Percentiles rank a stretch among this genome's conserved stretches.
Conservation (phyloP, 257 asterid genomes). For the Ajuga chamaepitys region DNA sequence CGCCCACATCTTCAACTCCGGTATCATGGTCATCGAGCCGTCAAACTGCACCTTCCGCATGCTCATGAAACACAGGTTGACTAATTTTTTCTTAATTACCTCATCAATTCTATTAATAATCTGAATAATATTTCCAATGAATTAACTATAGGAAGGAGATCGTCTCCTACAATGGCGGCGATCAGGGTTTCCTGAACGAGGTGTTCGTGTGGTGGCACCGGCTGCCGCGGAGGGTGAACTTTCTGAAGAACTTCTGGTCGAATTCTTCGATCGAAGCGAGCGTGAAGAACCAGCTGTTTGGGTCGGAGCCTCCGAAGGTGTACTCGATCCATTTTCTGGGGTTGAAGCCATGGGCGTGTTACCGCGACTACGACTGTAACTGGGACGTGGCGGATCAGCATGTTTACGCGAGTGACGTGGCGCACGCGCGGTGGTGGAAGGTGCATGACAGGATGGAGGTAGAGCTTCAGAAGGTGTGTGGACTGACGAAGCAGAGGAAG, state of each 20-base stretch:
- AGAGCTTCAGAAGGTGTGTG: conserved; percentile 44
- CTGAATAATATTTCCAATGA: too few relatives aligned
- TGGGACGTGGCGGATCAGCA: conserved; percentile 53
- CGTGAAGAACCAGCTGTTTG: conserved; percentile 59
- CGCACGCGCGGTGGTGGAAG: conserved; percentile 71
- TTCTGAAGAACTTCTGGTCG: conserved; percentile 78
- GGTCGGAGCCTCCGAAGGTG: conserved; percentile 63
- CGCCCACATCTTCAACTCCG: conserved; percentile 69
- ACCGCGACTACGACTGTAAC: conserved; percentile 82
- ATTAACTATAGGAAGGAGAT: conserved; percentile 40
- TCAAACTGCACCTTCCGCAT: conserved; percentile 67
- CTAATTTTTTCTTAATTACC: too few relatives aligned
- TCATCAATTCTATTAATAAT: too few relatives aligned
- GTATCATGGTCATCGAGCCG: conserved; percentile 82
- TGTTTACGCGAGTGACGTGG: conserved; percentile 69
- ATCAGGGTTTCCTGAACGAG: conserved; percentile 79
- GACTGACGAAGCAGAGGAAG: conserved; percentile 44
- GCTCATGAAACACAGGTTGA: conserved; percentile 51
- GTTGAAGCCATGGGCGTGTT: conserved; percentile 78
- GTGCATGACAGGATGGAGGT: conserved; percentile 66
- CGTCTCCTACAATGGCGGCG: conserved; percentile 88
- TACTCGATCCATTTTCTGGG: conserved; percentile 74
- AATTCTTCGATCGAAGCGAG: conserved; percentile 35
- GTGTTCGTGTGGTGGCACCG: conserved; percentile 88
- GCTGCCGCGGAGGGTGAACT: conserved; percentile 65